Evolutionary conservation across 2,329 filamentous ascomycete species (phyloP), one percentile per base, ranked within the genome.

Genomic region (Phialophora tarda): DNA sequence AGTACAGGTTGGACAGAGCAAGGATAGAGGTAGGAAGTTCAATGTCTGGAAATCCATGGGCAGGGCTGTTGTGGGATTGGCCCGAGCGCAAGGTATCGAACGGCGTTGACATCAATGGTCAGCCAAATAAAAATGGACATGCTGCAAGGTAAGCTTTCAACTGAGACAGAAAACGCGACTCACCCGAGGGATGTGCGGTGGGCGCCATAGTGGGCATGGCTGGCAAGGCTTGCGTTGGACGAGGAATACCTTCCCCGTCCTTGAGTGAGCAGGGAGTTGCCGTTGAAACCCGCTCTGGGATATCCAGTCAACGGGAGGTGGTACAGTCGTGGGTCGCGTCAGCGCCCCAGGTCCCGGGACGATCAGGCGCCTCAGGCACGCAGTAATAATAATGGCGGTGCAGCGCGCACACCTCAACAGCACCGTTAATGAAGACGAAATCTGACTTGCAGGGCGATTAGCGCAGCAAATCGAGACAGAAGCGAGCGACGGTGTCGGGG

Each of bases 151-250:
- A 66, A 66, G 60, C 57, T 64, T 64, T 59, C 34, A 47, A 34
- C 61, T 66, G 67, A 64, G 59, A 66, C 63, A 66, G 59, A 21
- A 48, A 64, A 58, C 21, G 47, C 6, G 14, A 64, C 67, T 64
- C 28, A 69, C 67, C 64, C 53, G 64, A 32, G 17, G 67, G 51
- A 60, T 56, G 64, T 51, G 59, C 55, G 30, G 58, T 44, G 48
- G 53, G 14, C 10, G 62, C 57, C 57, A 58, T 50, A 5, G 61
- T 30, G 26, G 48, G 56, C 62, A 67, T 63, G 51, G 67, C 62
- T 58, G 67, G 55, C 59, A 65, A 65, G 59, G 63, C 59, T 68
- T 63, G 63, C 30, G 48, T 63, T 32, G 51, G 60, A 65, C 44
- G 60, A 59, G 55, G 53, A 44, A 44, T 30, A 50, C 4, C 41